Percentiles rank a stretch among this genome's conserved stretches.
These are phyloP conservation scores for Colletotrichum orchidophilum DNA, from an alignment of 2,329 filamentous ascomycete genomes.

Conservation along the genomic window DNA sequence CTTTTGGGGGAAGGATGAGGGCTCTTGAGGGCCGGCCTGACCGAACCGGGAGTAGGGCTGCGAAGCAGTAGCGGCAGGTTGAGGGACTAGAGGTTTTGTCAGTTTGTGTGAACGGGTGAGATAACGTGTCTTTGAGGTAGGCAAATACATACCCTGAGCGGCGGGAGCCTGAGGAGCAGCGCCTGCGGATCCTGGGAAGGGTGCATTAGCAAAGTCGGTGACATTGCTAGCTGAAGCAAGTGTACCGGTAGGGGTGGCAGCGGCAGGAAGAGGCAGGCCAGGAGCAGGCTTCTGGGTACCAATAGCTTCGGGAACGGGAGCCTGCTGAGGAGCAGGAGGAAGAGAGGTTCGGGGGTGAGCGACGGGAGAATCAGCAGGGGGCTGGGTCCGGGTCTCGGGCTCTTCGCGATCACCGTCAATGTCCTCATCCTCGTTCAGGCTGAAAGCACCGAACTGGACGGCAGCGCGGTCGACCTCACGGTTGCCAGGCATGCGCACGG, in stretches of 20 bases:
- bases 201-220: conserved; percentile 1
- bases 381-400: conserved; percentile 91
- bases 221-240: conserved; percentile 35
- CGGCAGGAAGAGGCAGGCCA: conserved; percentile 48
- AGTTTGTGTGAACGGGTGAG: not conserved
- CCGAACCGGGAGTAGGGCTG: conserved; percentile 78
- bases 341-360: conserved; percentile 86
- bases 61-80: conserved; percentile 64
- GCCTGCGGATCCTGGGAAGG: conserved; percentile 39
- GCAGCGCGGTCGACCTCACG: conserved; percentile 92
- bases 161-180: conserved; percentile 39
- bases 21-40: conserved; percentile 69
- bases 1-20: conserved; percentile 74
- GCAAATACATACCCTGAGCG: conserved; percentile 44
- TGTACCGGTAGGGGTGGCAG: conserved; percentile 47
- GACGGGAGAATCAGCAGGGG: conserved; percentile 91
- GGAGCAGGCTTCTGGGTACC: conserved; percentile 63
- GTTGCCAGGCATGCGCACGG: conserved; percentile 97
- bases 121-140: conserved; percentile 44
- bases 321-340: conserved; percentile 73
- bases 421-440: conserved; percentile 84
- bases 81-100: conserved; percentile 38
- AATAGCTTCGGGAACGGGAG: conserved; percentile 64
- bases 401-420: conserved; percentile 96
- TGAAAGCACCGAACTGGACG: conserved; percentile 97